Base-by-base conservation (phyloP, 1,284 basidiomycete genomes). In the Trichosporon asahii region DNA sequence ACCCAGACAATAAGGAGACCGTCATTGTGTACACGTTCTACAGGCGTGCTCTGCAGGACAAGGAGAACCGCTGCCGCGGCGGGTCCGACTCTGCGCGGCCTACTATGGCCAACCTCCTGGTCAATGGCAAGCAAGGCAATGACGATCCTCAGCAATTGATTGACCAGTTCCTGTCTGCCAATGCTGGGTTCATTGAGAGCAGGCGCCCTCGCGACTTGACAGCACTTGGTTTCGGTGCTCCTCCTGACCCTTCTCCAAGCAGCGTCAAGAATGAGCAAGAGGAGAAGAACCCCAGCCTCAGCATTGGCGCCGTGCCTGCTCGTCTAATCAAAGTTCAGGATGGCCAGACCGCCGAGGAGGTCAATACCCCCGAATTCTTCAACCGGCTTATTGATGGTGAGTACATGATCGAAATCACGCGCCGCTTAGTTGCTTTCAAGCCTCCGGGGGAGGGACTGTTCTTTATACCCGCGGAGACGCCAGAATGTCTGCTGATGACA, bases 1-100 rank as follows among this genome's bases (percentile, higher is more conserved):
- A 76, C 66, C 73, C 76, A 0, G 74, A 76, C 40, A 72, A 79
- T 46, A 78, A 81, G 66, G 81, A 82, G 72, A 77, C 77, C 8
- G 77, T 78, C 3, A 84, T 84, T 35, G 80, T 83, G 37, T 72
- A 78, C 65, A 82, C 79, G 0, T 73, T 83, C 11, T 71, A 80
- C 68, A 75, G 75, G 5, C 71, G 81, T 40, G 79, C 76, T 2
- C 72, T 78, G 31, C 76, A 79, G 25, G 33, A 65, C 23, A 61
- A 61, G 57, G 57, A 61, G 29, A 61, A 61, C 29, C 57, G 57
- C 23, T 31, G 57, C 18, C 57, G 57, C 9, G 57, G 55, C 4
- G 55, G 57, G 1, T 31, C 57, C 1, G 57, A 61, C 27, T 18
- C 57, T 18, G 57, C 27, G 7, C 31, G 29, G 57, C 29, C 25